phyloP scores from a whole-genome alignment of 345 rosid genomes.

The Toxicodendron radicans region DNA sequence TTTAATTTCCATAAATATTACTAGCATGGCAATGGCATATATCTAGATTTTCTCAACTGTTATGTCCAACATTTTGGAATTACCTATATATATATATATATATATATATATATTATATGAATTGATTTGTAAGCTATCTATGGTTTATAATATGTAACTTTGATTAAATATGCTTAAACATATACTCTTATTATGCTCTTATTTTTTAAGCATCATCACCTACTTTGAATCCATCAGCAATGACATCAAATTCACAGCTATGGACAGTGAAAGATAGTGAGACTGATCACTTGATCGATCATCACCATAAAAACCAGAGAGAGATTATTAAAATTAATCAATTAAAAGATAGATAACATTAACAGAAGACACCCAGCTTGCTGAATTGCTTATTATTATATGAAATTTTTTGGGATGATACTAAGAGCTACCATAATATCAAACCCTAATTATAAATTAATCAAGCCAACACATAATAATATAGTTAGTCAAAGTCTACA shows the following conservation, averaged over 20 bases:
- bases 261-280: slow-evolving; percentile 45
- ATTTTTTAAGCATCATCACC: slow-evolving; percentile 38
- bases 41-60: slow-evolving; percentile 61
- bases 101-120: slow-evolving; percentile 15
- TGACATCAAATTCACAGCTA: slow-evolving; percentile 52
- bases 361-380: no score
- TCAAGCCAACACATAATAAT: no score
- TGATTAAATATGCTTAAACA: neutral
- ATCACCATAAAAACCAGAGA: neutral
- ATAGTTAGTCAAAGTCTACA: slow-evolving; percentile 16
- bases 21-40: neutral
- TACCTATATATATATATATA: no score
- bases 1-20: no score
- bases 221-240: slow-evolving; percentile 20
- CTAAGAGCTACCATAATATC: no score
- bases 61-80: slow-evolving; percentile 49
- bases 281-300: slow-evolving; percentile 29
- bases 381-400: no score
- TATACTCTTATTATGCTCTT: neutral
- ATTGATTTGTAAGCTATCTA: slow-evolving; percentile 15
- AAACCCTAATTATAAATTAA: no score
- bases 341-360: no score
- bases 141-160: no score
- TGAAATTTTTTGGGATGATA: no score
- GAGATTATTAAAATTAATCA: no score